Evolutionary conservation across 805 yeast species (phyloP).

Genomic region (Myxozyma sirexii): DNA sequence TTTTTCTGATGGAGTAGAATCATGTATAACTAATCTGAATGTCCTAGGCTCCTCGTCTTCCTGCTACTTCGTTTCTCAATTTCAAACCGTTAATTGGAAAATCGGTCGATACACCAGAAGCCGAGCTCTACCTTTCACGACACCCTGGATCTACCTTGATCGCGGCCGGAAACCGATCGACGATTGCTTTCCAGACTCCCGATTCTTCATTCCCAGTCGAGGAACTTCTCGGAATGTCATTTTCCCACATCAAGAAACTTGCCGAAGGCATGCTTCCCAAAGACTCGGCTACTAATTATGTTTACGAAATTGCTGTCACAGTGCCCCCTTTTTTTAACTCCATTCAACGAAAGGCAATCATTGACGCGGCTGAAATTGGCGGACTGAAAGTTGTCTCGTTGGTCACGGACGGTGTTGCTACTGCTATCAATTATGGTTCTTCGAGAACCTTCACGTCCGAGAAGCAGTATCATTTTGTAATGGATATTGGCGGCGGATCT

Average conservation of each 20-base stretch:
- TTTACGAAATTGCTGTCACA: conserved; percentile 71
- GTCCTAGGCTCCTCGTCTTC: conserved; percentile 67
- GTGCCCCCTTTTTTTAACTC: conserved; percentile 73
- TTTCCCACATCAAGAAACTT: conserved; percentile 64
- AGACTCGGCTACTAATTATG: conserved; percentile 50
- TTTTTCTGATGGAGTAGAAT: background rate
- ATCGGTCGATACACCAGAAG: conserved; percentile 49
- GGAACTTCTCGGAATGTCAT: conserved; percentile 81
- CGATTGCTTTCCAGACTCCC: conserved; percentile 60
- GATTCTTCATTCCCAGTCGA: conserved; percentile 62
- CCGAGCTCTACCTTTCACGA: conserved; percentile 50
- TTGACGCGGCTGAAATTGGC: conserved; percentile 72
- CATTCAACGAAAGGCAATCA: conserved; percentile 67
- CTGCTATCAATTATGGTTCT: conserved; percentile 78
- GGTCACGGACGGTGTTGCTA: conserved; percentile 91
- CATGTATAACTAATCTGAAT: background rate
- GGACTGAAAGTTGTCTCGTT: conserved; percentile 65
- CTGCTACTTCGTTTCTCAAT: conserved; percentile 66
- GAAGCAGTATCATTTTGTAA: conserved; percentile 67
- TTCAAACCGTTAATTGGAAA: conserved; percentile 72
- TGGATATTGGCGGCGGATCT: conserved; percentile 92
- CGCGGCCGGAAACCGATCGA: conserved; percentile 52
- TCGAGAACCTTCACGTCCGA: conserved; percentile 52
- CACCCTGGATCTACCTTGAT: conserved; percentile 62
- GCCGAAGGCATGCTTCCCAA: conserved; percentile 64